Conservation (phyloP, 140 eudicot genomes). For the Bidens hawaiensis region DNA sequence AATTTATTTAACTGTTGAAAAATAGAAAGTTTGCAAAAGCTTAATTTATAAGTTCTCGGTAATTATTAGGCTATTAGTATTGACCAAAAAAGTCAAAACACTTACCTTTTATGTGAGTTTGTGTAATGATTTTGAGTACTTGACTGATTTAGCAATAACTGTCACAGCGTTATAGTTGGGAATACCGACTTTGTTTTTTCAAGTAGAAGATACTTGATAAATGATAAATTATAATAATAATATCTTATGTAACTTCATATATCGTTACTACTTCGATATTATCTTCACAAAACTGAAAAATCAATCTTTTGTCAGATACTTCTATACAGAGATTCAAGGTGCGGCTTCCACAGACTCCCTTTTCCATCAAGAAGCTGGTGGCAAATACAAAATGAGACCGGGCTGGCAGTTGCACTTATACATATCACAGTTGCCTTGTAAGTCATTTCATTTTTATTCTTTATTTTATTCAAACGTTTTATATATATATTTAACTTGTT, state of each 20-base stretch:
- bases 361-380: conserved; percentile 40
- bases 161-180: background rate
- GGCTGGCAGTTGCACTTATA: conserved; percentile 90
- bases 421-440: conserved; percentile 94
- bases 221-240: background rate
- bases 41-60: too few relatives aligned
- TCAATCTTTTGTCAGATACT: conserved; percentile 52
- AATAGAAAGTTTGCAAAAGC: background rate
- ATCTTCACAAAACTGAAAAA: conserved; percentile 1
- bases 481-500: conserved; percentile 21
- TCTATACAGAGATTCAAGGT: conserved; percentile 59
- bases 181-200: conserved; percentile 3
- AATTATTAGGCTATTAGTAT: background rate
- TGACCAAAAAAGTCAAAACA: conserved; percentile 11
- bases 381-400: conserved; percentile 51
- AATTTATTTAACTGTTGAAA: background rate
- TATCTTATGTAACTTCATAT: background rate
- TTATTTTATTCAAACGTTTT: background rate
- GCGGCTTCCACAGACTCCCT: conserved; percentile 34
- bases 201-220: conserved; percentile 1
- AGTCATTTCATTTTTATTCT: conserved; percentile 20
- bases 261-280: background rate
- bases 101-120: background rate
- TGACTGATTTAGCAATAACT: background rate
- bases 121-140: conserved; percentile 17